Evolutionary conservation across 495 filamentous ascomycete genomes (phyloP), one percentile per base, ranked within the genome.

Genomic region (Aspergillus saccharolyticus): DNA sequence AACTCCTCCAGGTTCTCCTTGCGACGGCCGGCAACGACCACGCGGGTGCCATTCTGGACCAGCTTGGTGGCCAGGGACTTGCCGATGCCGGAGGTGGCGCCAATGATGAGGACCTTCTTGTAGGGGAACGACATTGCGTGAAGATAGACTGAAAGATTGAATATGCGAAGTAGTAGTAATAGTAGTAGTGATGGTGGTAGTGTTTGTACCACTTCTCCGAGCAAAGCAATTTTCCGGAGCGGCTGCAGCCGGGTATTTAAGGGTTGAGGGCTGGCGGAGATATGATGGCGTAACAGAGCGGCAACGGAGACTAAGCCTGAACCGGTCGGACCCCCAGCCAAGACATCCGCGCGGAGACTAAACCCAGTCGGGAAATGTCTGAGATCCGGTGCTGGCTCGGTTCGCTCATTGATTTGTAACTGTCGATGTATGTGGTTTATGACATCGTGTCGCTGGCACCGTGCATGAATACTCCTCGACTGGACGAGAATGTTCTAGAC

Each of bases 61-160:
- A 91, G 68, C 55, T 80, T 83, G 55, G 79, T 77, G 3, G 87
- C 84, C 22, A 91, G 71, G 0, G 83, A 85, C 21, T 74, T 65
- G 48, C 89, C 88, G 57, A 91, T 90, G 54, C 88, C 87, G 17
- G 81, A 81, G 14, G 87, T 90, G 42, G 86, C 87, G 22, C 89
- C 87, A 52, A 89, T 76, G 54, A 90, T 63, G 18, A 91, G 83
- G 28, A 89, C 81, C 55, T 81, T 85, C 57, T 86, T 85, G 69
- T 89, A 90, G 0, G 33, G 17, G 44, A 69, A 72, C 5, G 60
- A 43, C 65, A 70, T 72, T 22, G 16, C 18, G 47, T 28, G 25
- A 28, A 28, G 9, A 28, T 28, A 28, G n/a, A n/a, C n/a, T n/a
- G n/a, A n/a, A n/a, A n/a, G n/a, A n/a, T n/a, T n/a, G n/a, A n/a